phyloP scores from a whole-genome alignment of 169 alveolate species.

The Plasmodium falciparum region DNA sequence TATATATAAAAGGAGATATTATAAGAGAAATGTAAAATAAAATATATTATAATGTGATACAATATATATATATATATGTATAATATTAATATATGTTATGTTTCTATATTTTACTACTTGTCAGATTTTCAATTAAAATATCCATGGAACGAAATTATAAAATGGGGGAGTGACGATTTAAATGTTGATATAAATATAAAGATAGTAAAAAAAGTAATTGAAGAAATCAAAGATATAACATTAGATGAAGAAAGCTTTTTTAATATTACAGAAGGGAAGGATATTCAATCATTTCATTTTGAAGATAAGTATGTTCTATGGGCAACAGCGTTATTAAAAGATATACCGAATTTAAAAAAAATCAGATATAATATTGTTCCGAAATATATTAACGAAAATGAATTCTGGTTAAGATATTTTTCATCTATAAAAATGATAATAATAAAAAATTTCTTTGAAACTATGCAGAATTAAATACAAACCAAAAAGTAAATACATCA shows the following conservation, averaged over 20 bases:
- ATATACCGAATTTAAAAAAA: constrained; percentile 26
- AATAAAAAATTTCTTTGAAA: constrained; percentile 15
- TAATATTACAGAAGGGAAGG: constrained; percentile 32
- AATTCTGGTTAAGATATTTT: constrained; percentile 54
- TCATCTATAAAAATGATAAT: constrained; percentile 55
- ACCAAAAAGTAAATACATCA: too few species aligned
- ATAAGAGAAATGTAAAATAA: too few species aligned
- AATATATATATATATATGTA: background rate
- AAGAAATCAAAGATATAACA: constrained; percentile 69
- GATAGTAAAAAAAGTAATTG: constrained; percentile 32
- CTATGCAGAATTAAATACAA: background rate
- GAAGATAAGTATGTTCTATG: constrained; percentile 31
- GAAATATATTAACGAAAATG: constrained; percentile 43
- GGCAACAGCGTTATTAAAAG: constrained; percentile 54
- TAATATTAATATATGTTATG: background rate
- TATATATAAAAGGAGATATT: too few species aligned
- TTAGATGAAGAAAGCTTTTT: constrained; percentile 49
- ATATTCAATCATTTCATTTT: constrained; percentile 24
- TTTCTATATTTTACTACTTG: background rate
- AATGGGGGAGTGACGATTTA: constrained; percentile 56
- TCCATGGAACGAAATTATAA: constrained; percentile 63
- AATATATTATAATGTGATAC: background rate
- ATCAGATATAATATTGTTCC: constrained; percentile 58
- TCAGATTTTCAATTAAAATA: constrained; percentile 41
- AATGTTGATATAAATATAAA: constrained; percentile 22